Percentiles rank a stretch among this genome's conserved stretches.
Evolutionary conservation across 2,329 filamentous ascomycete species (phyloP).

Genomic region (Alternaria arbusti): DNA sequence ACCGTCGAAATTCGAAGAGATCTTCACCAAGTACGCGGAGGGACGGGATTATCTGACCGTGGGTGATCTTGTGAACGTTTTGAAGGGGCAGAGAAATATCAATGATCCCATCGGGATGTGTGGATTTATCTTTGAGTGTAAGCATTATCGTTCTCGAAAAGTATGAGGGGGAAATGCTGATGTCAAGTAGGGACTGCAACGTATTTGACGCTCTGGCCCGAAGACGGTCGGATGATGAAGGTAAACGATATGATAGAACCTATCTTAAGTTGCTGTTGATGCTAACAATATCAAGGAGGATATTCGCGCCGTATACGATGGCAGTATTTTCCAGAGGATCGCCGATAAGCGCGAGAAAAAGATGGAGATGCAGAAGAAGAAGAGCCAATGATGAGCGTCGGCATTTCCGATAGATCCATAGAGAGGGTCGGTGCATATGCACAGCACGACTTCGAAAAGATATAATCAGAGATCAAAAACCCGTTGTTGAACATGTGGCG

Average conservation of each 20-base stretch:
- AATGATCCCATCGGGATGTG: conserved; percentile 56
- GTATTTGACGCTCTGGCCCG: conserved; percentile 62
- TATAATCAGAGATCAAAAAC: too few relatives aligned
- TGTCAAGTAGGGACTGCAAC: conserved; percentile 53
- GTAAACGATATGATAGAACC: neutral
- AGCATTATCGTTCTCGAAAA: conserved; percentile 14
- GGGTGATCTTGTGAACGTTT: conserved; percentile 47
- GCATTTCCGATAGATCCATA: neutral
- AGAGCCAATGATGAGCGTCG: neutral
- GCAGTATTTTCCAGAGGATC: conserved; percentile 56
- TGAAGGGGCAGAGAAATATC: conserved; percentile 51
- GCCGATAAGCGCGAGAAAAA: conserved; percentile 19
- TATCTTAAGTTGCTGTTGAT: neutral
- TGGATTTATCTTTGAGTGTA: conserved; percentile 54
- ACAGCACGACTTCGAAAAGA: neutral
- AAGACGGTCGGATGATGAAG: conserved; percentile 63
- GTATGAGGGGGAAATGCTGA: neutral
- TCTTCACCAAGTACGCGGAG: conserved; percentile 54
- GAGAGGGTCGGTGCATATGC: neutral
- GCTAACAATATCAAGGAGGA: conserved; percentile 52
- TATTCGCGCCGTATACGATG: conserved; percentile 59
- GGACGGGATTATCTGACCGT: conserved; percentile 50
- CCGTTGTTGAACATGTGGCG: neutral
- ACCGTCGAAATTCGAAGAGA: conserved; percentile 56
- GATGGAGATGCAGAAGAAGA: neutral